These are phyloP conservation scores for Gastrolobium villosum DNA, from an alignment of 306 rosid genomes.

Conservation along the genomic window DNA sequence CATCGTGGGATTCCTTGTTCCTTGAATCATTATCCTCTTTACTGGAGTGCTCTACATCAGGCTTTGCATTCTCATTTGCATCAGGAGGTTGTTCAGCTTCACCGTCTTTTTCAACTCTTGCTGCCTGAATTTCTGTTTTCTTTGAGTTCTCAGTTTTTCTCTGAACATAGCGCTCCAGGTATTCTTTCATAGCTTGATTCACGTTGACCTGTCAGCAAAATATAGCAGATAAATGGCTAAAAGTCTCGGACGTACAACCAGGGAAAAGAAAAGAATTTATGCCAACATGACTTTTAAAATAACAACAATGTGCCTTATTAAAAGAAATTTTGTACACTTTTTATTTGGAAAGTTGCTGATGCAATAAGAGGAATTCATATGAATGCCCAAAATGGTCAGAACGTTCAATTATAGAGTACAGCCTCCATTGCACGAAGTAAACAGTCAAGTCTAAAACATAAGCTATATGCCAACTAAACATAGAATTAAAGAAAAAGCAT, in stretches of 20 bases:
- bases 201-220: constrained; percentile 72
- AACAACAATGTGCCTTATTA: constrained; percentile 16
- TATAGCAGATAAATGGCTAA: constrained; percentile 38
- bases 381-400: constrained; percentile 15
- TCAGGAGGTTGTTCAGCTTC: constrained; percentile 59
- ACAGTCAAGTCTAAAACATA: constrained; percentile 15
- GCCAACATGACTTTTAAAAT: constrained; percentile 7
- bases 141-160: constrained; percentile 70
- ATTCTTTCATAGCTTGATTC: constrained; percentile 74
- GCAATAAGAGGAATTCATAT: not conserved
- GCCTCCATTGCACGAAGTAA: constrained; percentile 30
- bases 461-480: not conserved
- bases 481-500: not conserved
- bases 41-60: constrained; percentile 62
- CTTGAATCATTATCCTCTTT: constrained; percentile 68
- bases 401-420: not conserved
- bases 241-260: constrained; percentile 28
- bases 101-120: constrained; percentile 62
- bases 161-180: constrained; percentile 76
- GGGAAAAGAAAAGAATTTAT: not conserved
- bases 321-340: not conserved
- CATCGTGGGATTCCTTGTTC: constrained; percentile 70
- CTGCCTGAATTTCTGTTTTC: constrained; percentile 71
- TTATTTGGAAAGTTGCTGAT: constrained; percentile 1
- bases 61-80: constrained; percentile 59